These are phyloP conservation scores for Colletotrichum sp. DNA, from an alignment of 2,329 filamentous ascomycete species.

Conservation along the genomic window DNA sequence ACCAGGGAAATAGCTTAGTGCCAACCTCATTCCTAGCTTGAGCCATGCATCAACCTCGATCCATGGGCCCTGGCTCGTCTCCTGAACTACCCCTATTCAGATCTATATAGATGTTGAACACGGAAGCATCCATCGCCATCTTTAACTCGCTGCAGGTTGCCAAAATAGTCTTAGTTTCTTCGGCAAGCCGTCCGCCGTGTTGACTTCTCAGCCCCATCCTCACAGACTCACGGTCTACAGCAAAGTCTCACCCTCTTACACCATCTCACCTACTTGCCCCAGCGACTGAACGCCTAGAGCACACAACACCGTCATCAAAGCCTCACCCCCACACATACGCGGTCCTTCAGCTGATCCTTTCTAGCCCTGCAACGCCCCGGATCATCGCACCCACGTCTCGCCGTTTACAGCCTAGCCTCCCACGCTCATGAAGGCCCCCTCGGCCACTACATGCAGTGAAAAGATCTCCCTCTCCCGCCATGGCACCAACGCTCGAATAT, in stretches of 20 bases:
- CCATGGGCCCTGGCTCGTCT: neutral
- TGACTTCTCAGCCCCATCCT: neutral
- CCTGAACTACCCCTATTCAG: neutral
- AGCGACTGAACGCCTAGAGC: neutral
- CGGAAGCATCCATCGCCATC: neutral
- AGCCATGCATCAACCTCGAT: neutral
- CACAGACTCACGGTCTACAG: neutral
- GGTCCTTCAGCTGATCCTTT: neutral
- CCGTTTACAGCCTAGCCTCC: neutral
- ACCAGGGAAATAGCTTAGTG: rapidly evolving
- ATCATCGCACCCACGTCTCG: neutral
- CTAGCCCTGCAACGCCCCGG: neutral
- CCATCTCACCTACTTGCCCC: neutral
- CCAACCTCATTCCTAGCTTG: neutral
- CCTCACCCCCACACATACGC: neutral
- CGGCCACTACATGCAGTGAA: neutral
- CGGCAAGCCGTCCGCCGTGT: neutral
- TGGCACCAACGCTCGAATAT: neutral
- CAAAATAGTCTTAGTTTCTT: neutral
- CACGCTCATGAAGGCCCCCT: neutral
- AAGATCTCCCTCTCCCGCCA: neutral
- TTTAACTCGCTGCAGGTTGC: neutral
- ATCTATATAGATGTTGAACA: neutral
- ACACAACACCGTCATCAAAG: neutral
- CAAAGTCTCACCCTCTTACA: neutral